Percentiles rank a stretch among this genome's conserved stretches.
phyloP scores from a whole-genome alignment of 2,329 filamentous ascomycete species.

The Nannizziopsis barbatae region DNA sequence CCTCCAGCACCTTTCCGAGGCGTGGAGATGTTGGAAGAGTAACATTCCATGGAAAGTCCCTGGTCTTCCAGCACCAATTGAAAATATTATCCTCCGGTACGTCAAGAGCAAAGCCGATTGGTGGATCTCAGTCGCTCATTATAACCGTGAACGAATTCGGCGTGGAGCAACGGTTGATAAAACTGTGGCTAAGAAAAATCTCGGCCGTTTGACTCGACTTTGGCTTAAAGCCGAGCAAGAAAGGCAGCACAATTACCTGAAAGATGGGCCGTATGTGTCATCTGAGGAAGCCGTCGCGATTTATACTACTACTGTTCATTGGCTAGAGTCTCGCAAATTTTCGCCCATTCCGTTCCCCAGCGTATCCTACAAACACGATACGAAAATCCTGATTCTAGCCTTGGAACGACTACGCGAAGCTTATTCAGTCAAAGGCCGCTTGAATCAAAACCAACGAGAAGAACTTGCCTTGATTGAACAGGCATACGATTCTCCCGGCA shows the following conservation, averaged over 20 bases:
- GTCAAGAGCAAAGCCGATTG: slow-evolving; percentile 99
- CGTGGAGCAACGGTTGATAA: slow-evolving; percentile 96
- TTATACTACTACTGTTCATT: slow-evolving; percentile 97
- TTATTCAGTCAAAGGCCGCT: slow-evolving; percentile 90
- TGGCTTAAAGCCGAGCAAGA: slow-evolving; percentile 99
- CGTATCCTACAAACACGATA: slow-evolving; percentile 98
- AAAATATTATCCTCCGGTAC: slow-evolving; percentile 96
- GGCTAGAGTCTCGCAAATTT: slow-evolving; percentile 96
- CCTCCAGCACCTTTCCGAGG: slow-evolving; percentile 90
- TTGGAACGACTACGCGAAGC: slow-evolving; percentile 86
- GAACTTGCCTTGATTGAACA: slow-evolving; percentile 95
- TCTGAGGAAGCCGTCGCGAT: slow-evolving; percentile 98
- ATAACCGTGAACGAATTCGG: slow-evolving; percentile 94
- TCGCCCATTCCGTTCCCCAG: slow-evolving; percentile 97
- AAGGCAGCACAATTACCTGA: slow-evolving; percentile 98
- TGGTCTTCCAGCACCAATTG: slow-evolving; percentile 87
- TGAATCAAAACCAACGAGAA: slow-evolving; percentile 96
- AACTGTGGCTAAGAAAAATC: slow-evolving; percentile 98
- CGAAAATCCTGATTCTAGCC: slow-evolving; percentile 93
- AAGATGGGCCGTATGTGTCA: slow-evolving; percentile 95
- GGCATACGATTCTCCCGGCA: slow-evolving; percentile 94
- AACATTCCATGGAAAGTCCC: slow-evolving; percentile 99
- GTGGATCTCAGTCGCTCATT: slow-evolving; percentile 99
- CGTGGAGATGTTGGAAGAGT: slow-evolving; percentile 99
- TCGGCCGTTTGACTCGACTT: slow-evolving; percentile 82